A percentile compares a stretch with the other conserved stretches of the same genome.
phyloP scores from a whole-genome alignment of 1,139 yeast species.

The Zygosaccharomyces sapae region DNA sequence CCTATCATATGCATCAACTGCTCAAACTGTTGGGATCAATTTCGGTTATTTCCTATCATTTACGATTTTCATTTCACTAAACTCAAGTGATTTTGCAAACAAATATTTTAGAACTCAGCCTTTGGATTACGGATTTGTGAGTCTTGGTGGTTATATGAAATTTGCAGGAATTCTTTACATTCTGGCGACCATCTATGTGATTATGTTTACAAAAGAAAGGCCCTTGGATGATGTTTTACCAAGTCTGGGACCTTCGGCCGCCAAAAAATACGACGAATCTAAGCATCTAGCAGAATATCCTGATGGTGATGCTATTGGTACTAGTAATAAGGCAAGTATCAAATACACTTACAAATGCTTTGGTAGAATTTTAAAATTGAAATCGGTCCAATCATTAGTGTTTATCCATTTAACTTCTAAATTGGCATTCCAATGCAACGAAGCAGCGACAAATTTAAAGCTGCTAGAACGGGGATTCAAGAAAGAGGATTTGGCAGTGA shows the following conservation, averaged over 20 bases:
- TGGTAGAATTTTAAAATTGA: conserved; percentile 68
- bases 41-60: conserved; percentile 89
- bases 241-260: conserved; percentile 39
- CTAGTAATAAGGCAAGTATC: conserved; percentile 32
- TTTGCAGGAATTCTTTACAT: conserved; percentile 77
- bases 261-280: conserved; percentile 36
- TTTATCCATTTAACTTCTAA: conserved; percentile 74
- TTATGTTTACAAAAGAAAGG: conserved; percentile 58
- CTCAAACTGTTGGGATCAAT: conserved; percentile 92
- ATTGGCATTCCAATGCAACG: conserved; percentile 92
- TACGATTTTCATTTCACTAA: conserved; percentile 84
- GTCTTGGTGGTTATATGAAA: conserved; percentile 68
- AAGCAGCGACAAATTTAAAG: conserved; percentile 90
- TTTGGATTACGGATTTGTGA: conserved; percentile 57
- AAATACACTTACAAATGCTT: conserved; percentile 64
- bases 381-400: conserved; percentile 73
- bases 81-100: conserved; percentile 90
- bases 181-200: conserved; percentile 58
- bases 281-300: conserved; percentile 19
- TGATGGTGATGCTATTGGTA: conserved; percentile 29
- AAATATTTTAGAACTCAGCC: conserved; percentile 67
- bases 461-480: conserved; percentile 89
- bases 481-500: conserved; percentile 87
- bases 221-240: conserved; percentile 40
- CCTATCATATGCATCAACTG: conserved; percentile 91